Evolutionary conservation across 495 filamentous ascomycete species (phyloP).

Genomic region (Neurospora sp.): DNA sequence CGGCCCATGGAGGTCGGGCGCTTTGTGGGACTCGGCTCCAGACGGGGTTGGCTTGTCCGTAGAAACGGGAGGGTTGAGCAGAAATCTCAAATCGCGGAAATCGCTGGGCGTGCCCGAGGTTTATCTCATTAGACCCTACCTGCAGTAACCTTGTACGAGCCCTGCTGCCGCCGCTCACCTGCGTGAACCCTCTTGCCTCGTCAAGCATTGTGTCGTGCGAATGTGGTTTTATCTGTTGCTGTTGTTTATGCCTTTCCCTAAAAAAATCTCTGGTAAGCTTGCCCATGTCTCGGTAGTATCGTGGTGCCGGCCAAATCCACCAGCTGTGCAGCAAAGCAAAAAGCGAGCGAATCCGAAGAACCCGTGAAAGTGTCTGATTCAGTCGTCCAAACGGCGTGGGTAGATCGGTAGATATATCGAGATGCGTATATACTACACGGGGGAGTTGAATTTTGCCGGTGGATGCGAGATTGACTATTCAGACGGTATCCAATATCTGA

Average conservation of each 20-base stretch:
- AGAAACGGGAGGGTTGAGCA: background rate
- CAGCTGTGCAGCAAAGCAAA: background rate
- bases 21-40: background rate
- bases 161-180: background rate
- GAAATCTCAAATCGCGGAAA: background rate
- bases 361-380: background rate
- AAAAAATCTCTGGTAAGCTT: background rate
- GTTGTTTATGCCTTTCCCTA: background rate
- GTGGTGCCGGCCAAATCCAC: background rate
- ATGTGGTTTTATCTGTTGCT: background rate
- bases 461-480: background rate
- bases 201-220: background rate
- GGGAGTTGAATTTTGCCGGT: background rate
- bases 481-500: background rate
- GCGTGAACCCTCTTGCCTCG: background rate
- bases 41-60: background rate
- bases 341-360: background rate
- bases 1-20: background rate
- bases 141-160: background rate
- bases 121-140: background rate
- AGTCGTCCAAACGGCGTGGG: background rate
- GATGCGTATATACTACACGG: background rate
- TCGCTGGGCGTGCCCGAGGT: background rate
- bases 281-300: background rate
- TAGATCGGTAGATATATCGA: background rate